Evolutionary conservation across 495 filamentous ascomycete genomes (phyloP).

Genomic region (Penicillium silybi): DNA sequence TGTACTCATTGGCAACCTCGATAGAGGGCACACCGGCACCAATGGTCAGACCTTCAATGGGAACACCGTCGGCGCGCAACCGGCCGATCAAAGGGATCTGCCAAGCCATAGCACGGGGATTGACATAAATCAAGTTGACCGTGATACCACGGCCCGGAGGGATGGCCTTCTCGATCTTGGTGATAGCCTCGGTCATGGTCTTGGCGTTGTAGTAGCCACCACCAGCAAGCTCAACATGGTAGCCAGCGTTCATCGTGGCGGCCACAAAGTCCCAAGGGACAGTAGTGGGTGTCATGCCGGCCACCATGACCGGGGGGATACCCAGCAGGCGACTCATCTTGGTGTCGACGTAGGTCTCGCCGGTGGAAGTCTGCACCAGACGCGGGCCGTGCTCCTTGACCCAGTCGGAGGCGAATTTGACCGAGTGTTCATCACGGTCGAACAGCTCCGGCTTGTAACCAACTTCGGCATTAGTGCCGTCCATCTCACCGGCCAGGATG

Average conservation of each 20-base stretch:
- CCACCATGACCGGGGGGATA: slow-evolving; percentile 85
- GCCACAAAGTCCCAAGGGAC: slow-evolving; percentile 94
- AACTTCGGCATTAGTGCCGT: slow-evolving; percentile 82
- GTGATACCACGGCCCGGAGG: slow-evolving; percentile 90
- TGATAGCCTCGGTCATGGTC: slow-evolving; percentile 82
- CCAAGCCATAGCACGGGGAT: slow-evolving; percentile 94
- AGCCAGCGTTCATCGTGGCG: slow-evolving; percentile 93
- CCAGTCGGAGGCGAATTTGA: slow-evolving; percentile 97
- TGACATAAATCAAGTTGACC: slow-evolving; percentile 95
- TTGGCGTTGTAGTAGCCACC: slow-evolving; percentile 93
- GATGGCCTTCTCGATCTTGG: slow-evolving; percentile 84
- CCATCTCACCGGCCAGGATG: slow-evolving; percentile 86
- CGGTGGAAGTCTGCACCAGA: slow-evolving; percentile 79
- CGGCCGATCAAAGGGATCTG: slow-evolving; percentile 89
- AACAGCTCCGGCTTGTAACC: slow-evolving; percentile 98
- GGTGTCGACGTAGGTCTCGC: slow-evolving; percentile 89
- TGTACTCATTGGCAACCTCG: slow-evolving; percentile 45
- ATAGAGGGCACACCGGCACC: slow-evolving; percentile 50
- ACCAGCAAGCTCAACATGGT: slow-evolving; percentile 85
- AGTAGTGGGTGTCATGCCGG: slow-evolving; percentile 94
- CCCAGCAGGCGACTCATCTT: slow-evolving; percentile 95
- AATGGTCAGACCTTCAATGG: slow-evolving; percentile 78
- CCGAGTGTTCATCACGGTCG: slow-evolving; percentile 88
- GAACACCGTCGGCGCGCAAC: slow-evolving; percentile 81
- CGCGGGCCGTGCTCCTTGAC: slow-evolving; percentile 91